phyloP scores from a whole-genome alignment of 352 stramenopile genomes.

The Pythium vanterpoolii region DNA sequence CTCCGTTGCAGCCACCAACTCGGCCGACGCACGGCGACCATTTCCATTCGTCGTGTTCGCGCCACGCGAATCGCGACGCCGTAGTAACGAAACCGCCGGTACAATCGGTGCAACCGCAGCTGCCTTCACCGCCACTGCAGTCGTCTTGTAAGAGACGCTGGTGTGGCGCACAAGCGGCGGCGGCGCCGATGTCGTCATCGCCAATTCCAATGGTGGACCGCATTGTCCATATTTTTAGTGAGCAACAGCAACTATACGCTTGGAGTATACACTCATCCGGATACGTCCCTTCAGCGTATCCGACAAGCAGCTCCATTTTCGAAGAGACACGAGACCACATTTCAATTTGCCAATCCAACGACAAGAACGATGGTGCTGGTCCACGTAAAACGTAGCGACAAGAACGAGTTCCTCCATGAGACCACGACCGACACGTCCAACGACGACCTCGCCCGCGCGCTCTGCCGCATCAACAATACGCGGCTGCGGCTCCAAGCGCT shows the following conservation, averaged over 20 bases:
- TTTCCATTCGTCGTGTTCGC: not conserved
- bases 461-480: slow-evolving; percentile 85
- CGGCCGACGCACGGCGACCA: no score
- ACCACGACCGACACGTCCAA: slow-evolving; percentile 69
- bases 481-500: slow-evolving; percentile 71
- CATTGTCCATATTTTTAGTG: not conserved
- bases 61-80: not conserved
- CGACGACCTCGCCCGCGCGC: slow-evolving; percentile 79
- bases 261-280: slow-evolving; percentile 8
- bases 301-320: not conserved
- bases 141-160: not conserved
- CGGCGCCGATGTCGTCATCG: not conserved
- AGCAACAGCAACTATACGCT: slow-evolving; percentile 16
- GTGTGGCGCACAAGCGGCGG: not conserved
- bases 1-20: not conserved
- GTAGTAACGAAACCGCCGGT: not conserved
- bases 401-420: slow-evolving; percentile 91
- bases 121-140: slow-evolving; percentile 8
- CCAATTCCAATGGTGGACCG: not conserved
- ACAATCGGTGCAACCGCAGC: not conserved
- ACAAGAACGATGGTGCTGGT: slow-evolving; percentile 77
- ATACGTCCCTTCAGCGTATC: slow-evolving; percentile 12
- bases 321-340: not conserved
- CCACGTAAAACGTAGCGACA: slow-evolving; percentile 84
- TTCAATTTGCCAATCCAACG: not conserved